These are phyloP conservation scores for Micractinium conductrix DNA, from an alignment of 139 green algal species.

Conservation along the genomic window DNA sequence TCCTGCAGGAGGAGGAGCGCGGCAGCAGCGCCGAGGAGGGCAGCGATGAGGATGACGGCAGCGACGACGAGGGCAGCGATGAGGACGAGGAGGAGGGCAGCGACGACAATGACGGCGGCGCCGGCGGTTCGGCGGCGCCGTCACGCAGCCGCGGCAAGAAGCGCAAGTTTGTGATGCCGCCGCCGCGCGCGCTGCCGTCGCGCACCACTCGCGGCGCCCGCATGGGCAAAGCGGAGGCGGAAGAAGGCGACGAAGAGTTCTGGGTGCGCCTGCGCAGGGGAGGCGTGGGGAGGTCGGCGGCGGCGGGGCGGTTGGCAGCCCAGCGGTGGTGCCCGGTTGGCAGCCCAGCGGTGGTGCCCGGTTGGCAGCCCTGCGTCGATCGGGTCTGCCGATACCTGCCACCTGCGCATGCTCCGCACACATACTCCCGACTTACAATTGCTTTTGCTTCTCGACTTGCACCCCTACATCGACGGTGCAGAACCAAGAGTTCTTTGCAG, in stretches of 20 bases:
- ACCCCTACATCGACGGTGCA: too few relatives aligned
- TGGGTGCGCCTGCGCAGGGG: conserved; percentile 51
- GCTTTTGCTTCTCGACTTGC: too few relatives aligned
- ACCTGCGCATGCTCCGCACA: too few relatives aligned
- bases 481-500: conserved; percentile 79
- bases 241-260: conserved; percentile 83
- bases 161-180: conserved; percentile 29
- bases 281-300: too few relatives aligned
- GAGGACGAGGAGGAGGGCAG: conserved; percentile 33
- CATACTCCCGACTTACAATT: too few relatives aligned
- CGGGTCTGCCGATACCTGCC: background rate
- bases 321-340: background rate
- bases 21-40: conserved; percentile 31
- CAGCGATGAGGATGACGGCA: conserved; percentile 14
- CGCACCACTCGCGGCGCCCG: conserved; percentile 57
- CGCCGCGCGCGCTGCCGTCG: conserved; percentile 47
- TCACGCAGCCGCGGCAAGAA: background rate
- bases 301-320: background rate
- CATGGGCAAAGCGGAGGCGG: conserved; percentile 47
- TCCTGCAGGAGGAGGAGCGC: conserved; percentile 22
- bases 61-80: conserved; percentile 24
- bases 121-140: background rate
- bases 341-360: background rate
- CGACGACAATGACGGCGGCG: background rate
- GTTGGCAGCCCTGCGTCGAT: background rate